Base-by-base conservation (phyloP, 495 filamentous ascomycete genomes). In the Astrothelium macrocarpum region DNA sequence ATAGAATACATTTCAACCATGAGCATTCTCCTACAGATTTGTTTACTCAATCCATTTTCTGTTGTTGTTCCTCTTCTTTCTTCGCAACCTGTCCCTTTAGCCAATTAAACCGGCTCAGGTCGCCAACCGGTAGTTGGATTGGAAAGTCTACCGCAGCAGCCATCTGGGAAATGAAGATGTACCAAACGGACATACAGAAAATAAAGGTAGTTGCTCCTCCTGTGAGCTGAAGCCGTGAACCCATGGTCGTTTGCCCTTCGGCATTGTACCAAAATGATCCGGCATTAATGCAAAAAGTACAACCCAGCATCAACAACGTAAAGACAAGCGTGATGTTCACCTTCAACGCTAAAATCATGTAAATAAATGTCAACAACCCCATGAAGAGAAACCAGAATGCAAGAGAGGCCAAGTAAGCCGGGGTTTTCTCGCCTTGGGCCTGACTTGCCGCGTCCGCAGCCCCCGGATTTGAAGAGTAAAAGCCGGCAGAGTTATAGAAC, bases 311-410 rank as follows among this genome's bases (percentile, higher is more conserved):
- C 58, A 87, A 70, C 67, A 90, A 86, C 68, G 88, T 85, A 62
- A 82, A 59, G 67, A 89, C 82, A 70, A 89, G 84, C 64, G 79
- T 78, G 60, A 87, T 65, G 67, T 89, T 90, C 16, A 86, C 89
- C 12, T 87, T 82, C 23, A 90, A 75, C 0, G 85, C 80, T 74
- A 83, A 85, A 65, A 90, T 79, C 9, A 88, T 70, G 75, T 83
- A 90, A 62, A 90, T 70, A 60, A 87, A 73, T 66, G 79, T 83
- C 34, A 90, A 70, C 23, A 90, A 43, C 18, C 74, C 79, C 79
- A 85, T 82, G 66, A 80, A 82, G 46, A 85, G 49, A 23, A 78
- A 71, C 74, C 82, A 81, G 75, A 84, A 86, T 1, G 70, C 12
- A 68, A 70, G 1, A 29, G 42, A 65, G 53, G 32, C 62, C 62